A percentile compares a stretch with the other conserved stretches of the same genome.
Conservation (phyloP, 768 basidiomycete species). For the Pilatotrama ljubarskyi region DNA sequence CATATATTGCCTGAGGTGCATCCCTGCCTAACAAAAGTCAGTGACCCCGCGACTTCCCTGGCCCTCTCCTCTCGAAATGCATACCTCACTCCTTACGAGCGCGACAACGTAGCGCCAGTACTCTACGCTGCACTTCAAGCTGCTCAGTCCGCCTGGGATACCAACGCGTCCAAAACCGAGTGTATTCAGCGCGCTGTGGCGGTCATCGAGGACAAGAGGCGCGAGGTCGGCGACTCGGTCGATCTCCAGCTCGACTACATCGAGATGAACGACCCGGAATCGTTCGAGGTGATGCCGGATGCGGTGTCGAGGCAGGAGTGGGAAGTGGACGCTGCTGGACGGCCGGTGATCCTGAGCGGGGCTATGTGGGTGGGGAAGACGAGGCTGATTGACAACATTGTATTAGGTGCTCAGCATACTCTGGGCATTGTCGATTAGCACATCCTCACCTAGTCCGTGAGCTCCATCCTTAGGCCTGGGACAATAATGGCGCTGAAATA, state of each 20-base stretch:
- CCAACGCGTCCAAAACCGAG: slow-evolving; percentile 49
- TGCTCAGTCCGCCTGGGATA: slow-evolving; percentile 56
- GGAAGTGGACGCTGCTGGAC: slow-evolving; percentile 31
- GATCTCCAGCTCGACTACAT: slow-evolving; percentile 79
- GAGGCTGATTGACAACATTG: slow-evolving; percentile 89
- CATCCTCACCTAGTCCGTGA: neutral
- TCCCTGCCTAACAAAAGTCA: too few species aligned
- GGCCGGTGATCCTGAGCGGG: slow-evolving; percentile 74
- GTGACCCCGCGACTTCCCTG: slow-evolving; percentile 57
- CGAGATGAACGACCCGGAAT: slow-evolving; percentile 80
- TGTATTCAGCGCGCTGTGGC: slow-evolving; percentile 46
- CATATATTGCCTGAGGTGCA: neutral
- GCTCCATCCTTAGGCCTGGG: too few species aligned
- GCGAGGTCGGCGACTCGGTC: slow-evolving; percentile 33
- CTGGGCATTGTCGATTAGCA: slow-evolving; percentile 23
- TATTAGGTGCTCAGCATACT: slow-evolving; percentile 55
- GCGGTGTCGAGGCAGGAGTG: slow-evolving; percentile 27
- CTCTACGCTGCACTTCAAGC: slow-evolving; percentile 69
- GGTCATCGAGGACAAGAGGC: slow-evolving; percentile 36
- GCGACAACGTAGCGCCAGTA: slow-evolving; percentile 58
- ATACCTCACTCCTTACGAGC: slow-evolving; percentile 70
- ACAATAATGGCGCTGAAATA: too few species aligned
- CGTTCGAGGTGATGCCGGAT: slow-evolving; percentile 62
- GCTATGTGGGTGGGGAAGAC: slow-evolving; percentile 86
- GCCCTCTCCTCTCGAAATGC: slow-evolving; percentile 92